Percentiles rank a stretch among this genome's conserved stretches.
Evolutionary conservation across 192 early-diverging fungal genomes (phyloP).

Genomic region (Coemansia sp.): DNA sequence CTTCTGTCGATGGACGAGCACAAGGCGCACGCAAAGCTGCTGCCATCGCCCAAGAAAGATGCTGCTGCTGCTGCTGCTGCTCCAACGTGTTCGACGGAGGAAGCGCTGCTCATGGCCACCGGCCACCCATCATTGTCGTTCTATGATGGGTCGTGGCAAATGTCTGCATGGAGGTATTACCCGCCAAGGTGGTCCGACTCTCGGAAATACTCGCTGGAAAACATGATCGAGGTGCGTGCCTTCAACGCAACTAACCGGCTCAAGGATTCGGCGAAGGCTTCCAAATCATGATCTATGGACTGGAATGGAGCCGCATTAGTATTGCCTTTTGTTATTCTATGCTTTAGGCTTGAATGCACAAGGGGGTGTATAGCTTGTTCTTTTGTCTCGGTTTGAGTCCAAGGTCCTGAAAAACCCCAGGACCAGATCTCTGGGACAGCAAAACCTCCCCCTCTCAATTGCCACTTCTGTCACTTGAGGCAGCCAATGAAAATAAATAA

Average conservation of each 20-base stretch:
- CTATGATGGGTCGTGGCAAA: conserved; percentile 29
- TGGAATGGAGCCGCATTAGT: no score
- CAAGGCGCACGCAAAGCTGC: conserved; percentile 6
- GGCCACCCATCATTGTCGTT: conserved; percentile 36
- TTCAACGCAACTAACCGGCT: conserved; percentile 60
- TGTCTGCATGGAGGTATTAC: conserved; percentile 42
- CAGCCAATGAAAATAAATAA: no score
- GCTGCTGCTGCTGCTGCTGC: conserved; percentile 15
- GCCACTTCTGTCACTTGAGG: no score
- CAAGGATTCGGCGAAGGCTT: conserved; percentile 13
- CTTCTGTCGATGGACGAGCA: conserved; percentile 35
- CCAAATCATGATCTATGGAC: no score
- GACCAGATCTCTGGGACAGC: no score
- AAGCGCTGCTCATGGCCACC: conserved; percentile 19
- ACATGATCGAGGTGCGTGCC: conserved; percentile 62
- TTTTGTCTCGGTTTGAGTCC: no score
- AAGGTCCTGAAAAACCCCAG: no score
- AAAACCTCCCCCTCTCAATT: no score
- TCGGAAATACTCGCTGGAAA: conserved; percentile 68
- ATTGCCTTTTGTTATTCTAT: no score
- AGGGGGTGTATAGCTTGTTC: no score
- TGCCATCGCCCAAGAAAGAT: background rate
- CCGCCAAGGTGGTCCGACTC: conserved; percentile 58
- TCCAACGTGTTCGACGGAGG: conserved; percentile 21
- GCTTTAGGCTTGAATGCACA: no score